Base-by-base conservation (phyloP, 495 filamentous ascomycete genomes). In the Friedmanniomyces endolithicus region DNA sequence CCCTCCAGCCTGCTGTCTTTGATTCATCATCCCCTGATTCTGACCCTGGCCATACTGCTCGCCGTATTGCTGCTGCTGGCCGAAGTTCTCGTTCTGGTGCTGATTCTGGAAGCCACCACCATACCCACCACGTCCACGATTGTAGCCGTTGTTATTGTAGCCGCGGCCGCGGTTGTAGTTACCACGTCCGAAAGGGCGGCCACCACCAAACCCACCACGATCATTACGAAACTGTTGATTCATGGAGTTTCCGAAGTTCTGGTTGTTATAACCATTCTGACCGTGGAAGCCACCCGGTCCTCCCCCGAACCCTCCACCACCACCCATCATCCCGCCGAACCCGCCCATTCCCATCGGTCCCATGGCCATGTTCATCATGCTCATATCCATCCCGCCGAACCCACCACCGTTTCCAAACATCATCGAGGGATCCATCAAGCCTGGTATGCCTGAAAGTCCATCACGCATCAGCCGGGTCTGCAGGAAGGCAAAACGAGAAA, bases 401-500 rank as follows among this genome's bases (percentile, higher is more conserved):
- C 82, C 90, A 55, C 84, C 86, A 70, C 85, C 83, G 12, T 19
- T 19, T 11, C 24, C 47, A 78, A 86, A 87, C 84, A 94, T 90
- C 68, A 92, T 86, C 70, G 90, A 90, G 63, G 85, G 86, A 75
- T 88, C 86, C 85, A 95, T 88, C 82, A 90, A 87, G 65, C 80
- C 82, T 58, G 80, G 74, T 83, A 88, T 88, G 62, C 78, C 85
- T 86, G 53, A 24, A 20, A 11, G 7, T 22, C 14, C n/a, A 54
- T 50, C n/a, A 51, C 56, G 33, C 34, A 43, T 58, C 45, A 58
- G 56, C 44, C 53, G 55, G 41, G 29, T 48, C 34, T 40, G 35
- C 16, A 20, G 34, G 34, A 31, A 52, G 22, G 24, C 37, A 19
- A 41, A 46, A 17, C 35, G 43, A 27, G 40, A 48, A 19, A 41